Base-by-base conservation (phyloP, 805 yeast species). In the Starmerella ratchasimensis region DNA sequence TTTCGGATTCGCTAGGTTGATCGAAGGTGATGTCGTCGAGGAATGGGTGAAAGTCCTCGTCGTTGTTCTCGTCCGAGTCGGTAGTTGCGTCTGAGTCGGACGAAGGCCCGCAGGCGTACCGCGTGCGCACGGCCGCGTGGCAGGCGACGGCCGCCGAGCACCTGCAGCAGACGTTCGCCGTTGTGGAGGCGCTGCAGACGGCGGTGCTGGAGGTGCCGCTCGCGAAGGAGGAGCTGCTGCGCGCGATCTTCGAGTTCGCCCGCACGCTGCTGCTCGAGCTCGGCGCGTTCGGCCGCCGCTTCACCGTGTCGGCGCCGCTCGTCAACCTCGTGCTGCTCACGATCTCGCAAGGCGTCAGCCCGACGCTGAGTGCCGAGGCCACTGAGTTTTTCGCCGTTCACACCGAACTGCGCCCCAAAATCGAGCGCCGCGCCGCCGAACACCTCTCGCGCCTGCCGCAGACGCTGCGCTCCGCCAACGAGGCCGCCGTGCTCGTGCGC, bases 391-490 rank as follows among this genome's bases (percentile, higher is more conserved):
- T 43, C 3, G 6, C 17, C 3, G 14, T 15, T 10, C 15, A n/a
- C 3, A 7, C 25, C 3, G 25, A 22, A 3, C 26, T 22, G 9
- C 20, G 32, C 7, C 15, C 7, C 9, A 18, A 18, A 18, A 23
- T 29, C 9, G 23, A 29, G n/a, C 7, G 23, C 15, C 23, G 13
- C 6, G 15, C n/a, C n/a, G 14, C 23, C n/a, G 13, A 29, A 9
- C 34, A 39, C 14, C 17, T 45, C 14, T 35, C 37, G 18, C 3
- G 21, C 13, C 39, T 47, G 13, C 38, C 45, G 1, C 15, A 19
- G 7, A 21, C 27, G 4, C 18, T 47, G 15, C 33, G 27, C 7
- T 39, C 42, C 11, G 41, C 44, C 8, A 43, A 45, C 20, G 45
- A 42, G 11, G 22, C 26, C 8, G 6, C 16, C 1, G 31, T 38